phyloP scores from a whole-genome alignment of 768 basidiomycete species.

The Russula olivacea region DNA sequence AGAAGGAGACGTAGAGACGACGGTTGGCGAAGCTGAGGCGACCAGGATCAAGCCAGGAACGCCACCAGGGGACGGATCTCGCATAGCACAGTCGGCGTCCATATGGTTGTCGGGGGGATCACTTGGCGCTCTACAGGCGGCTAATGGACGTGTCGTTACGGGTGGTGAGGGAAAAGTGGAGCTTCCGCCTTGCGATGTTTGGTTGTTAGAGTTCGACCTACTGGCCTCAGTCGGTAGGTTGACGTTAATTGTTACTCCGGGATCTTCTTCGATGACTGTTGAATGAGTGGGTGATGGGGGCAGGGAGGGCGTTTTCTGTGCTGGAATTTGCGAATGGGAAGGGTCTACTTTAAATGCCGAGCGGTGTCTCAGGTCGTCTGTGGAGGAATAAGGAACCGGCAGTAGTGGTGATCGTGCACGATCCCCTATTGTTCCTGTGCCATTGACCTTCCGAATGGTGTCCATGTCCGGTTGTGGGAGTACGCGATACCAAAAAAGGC shows the following conservation, averaged over 20 bases:
- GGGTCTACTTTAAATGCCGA: neutral
- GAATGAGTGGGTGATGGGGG: neutral
- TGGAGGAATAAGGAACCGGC: neutral
- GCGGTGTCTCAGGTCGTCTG: neutral
- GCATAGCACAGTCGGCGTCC: neutral
- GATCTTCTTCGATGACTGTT: neutral
- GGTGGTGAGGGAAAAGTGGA: neutral
- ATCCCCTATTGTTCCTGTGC: slow-evolving; percentile 6
- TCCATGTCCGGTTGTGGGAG: neutral
- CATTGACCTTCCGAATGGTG: neutral
- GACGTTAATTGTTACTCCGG: neutral
- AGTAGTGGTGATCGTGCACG: neutral
- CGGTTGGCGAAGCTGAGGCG: neutral
- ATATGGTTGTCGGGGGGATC: neutral
- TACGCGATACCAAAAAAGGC: slow-evolving; percentile 23
- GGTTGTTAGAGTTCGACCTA: neutral
- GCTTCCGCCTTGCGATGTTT: neutral
- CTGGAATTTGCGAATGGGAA: neutral
- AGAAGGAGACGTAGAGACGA: neutral
- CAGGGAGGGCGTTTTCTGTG: neutral
- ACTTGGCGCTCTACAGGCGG: neutral
- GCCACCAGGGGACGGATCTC: neutral
- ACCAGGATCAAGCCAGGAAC: neutral
- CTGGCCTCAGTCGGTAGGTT: neutral
- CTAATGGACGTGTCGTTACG: neutral